Base-by-base conservation (phyloP, 2,329 filamentous ascomycete genomes). In the Fonsecaea nubica region DNA sequence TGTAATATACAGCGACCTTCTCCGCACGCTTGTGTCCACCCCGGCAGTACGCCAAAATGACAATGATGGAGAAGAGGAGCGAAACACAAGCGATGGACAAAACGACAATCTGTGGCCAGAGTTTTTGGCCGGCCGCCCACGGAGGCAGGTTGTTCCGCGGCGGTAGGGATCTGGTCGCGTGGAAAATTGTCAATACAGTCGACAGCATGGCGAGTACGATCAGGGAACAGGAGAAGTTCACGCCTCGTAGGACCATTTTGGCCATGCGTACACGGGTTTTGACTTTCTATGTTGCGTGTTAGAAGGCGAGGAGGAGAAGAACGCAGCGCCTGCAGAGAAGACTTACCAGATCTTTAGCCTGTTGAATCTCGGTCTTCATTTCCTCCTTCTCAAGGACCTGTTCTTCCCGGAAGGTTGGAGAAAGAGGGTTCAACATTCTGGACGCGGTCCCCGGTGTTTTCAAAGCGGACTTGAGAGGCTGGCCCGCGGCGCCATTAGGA, bases 171-270 rank as follows among this genome's bases (percentile, higher is more conserved):
- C 87, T 92, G 66, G 95, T 97, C 58, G 93, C 87, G 78, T 95
- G 92, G 87, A 99, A 99, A 78, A 99, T 93, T 72, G 89, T 83
- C 75, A 99, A 92, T 3, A 92, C 92, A n/a, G 92, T 87, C 13
- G 91, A 89, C 62, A 99, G 83, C 87, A 99, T 94, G 69, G 93
- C 85, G 65, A 99, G 86, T 71, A 99, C 92, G 77, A 99, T 97
- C 67, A 98, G 85, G 78, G 92, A 94, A 84, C 95, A 99, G 79
- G 92, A 93, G 80, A 99, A 98, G 85, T 94, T 97, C 81, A 98
- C 91, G 64, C 92, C 90, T 71, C 95, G 90, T n/a, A 99, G 89
- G 69, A 96, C 87, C 74, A 98, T 90, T 83, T 99, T 99, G 73
- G 94, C 95, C 79, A 98, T 85, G 55, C 95, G 89, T 38, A 98